Evolutionary conservation across 2,329 filamentous ascomycete species (phyloP).

Genomic region (Penicillium vulpinum): DNA sequence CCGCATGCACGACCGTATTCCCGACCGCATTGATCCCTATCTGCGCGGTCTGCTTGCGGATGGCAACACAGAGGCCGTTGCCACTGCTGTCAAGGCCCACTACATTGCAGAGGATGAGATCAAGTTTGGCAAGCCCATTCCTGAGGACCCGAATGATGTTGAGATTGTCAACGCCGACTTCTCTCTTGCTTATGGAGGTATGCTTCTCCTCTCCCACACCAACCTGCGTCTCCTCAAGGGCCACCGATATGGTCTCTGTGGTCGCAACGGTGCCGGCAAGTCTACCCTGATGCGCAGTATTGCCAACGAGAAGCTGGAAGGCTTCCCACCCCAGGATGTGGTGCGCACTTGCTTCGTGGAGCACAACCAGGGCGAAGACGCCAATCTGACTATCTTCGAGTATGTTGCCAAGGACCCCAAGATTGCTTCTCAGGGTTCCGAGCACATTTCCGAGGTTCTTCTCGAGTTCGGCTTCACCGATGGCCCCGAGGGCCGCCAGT

Average conservation of each 20-base stretch:
- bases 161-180: constrained; percentile 99
- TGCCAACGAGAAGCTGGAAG: constrained; percentile 91
- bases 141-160: constrained; percentile 86
- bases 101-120: constrained; percentile 83
- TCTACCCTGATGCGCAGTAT: constrained; percentile 99
- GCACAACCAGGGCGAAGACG: constrained; percentile 98
- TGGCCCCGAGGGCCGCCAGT: constrained; percentile 84
- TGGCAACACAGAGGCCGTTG: constrained; percentile 64
- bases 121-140: constrained; percentile 78
- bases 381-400: constrained; percentile 91
- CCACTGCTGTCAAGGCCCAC: constrained; percentile 70
- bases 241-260: constrained; percentile 94
- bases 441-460: constrained; percentile 80
- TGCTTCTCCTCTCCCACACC: constrained; percentile 93
- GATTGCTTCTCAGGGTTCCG: constrained; percentile 73
- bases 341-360: constrained; percentile 97
- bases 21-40: constrained; percentile 70
- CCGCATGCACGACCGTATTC: constrained; percentile 73
- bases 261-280: constrained; percentile 95
- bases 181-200: constrained; percentile 95
- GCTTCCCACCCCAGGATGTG: constrained; percentile 88
- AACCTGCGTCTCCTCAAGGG: constrained; percentile 93
- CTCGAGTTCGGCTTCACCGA: constrained; percentile 91
- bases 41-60: constrained; percentile 68
- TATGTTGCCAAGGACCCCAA: constrained; percentile 88